Evolutionary conservation across 352 stramenopile species (phyloP).

Genomic region (Phytopythium litorale): DNA sequence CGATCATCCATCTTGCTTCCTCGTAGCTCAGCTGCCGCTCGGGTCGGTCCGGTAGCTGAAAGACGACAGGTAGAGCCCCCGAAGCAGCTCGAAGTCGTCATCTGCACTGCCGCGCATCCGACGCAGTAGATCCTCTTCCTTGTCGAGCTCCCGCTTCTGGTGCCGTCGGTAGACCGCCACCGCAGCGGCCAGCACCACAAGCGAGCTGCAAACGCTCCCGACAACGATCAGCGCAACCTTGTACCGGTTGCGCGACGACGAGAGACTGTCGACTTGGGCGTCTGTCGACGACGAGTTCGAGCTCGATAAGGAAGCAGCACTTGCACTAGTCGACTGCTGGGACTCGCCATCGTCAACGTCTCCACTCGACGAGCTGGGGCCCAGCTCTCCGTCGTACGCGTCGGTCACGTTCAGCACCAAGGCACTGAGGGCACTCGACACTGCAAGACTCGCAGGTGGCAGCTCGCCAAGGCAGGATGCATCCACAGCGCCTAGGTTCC

Average conservation of each 20-base stretch:
- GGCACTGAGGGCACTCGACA: constrained; percentile 25
- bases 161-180: constrained; percentile 11
- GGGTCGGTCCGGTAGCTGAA: constrained; percentile 20
- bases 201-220: constrained; percentile 10
- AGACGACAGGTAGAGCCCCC: constrained; percentile 37
- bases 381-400: constrained; percentile 39
- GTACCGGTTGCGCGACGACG: constrained; percentile 22
- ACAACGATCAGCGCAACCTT: constrained; percentile 30
- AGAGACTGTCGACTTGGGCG: constrained; percentile 13
- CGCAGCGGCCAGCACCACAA: constrained; percentile 11
- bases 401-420: constrained; percentile 44
- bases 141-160: constrained; percentile 17
- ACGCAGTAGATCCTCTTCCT: constrained; percentile 31
- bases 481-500: constrained; percentile 45
- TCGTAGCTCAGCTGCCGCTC: not conserved
- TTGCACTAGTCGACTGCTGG: constrained; percentile 10
- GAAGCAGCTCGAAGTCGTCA: constrained; percentile 38
- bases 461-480: constrained; percentile 45
- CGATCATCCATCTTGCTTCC: not conserved
- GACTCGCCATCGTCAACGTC: constrained; percentile 9
- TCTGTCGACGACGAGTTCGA: constrained; percentile 16
- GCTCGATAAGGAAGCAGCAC: constrained; percentile 5
- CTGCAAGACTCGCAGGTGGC: constrained; percentile 24
- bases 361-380: not conserved
- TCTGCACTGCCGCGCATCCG: constrained; percentile 36